Evolutionary conservation across 1,284 basidiomycete genomes (phyloP), one percentile per base, ranked within the genome.

Genomic region (Tylopilus sp.): DNA sequence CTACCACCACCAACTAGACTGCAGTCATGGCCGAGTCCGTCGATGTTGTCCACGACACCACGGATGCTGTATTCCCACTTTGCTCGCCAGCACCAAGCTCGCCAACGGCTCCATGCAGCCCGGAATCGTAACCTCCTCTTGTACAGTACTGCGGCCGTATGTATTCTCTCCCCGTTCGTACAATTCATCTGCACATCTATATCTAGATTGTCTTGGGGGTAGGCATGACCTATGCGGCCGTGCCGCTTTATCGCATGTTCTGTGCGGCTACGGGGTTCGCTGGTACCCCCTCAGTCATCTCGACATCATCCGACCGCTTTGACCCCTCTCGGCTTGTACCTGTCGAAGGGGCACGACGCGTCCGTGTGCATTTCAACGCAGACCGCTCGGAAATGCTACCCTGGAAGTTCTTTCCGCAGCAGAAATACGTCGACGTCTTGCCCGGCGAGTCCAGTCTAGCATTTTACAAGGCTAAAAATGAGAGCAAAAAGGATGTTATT

Each of bases 201-300:
- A 93, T 3, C 10, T 52, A 94, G 86, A 84, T 98, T 49, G 72
- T 97, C 26, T 63, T 89, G 23, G 87, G 84, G 1, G 71, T 92
- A 1, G 96, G 96, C 7, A 77, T 89, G 33, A 91, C 92, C 8
- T 99, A 99, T 68, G 96, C 97, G 16, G 92, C 97, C 28, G 97
- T 99, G 1, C 97, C 97, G 0, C 77, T 97, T 5, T 99, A 99
- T 70, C 86, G 97, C 43, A 93, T 93, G 64, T 99, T 99, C 74
- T 99, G 97, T 68, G 89, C 93, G 2, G 92, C 94, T 2, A 99
- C 97, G 1, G 97, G 97, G 2, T 99, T 96, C 65, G 91, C 87
- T 10, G 97, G 97, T 2, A 96, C 93, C 19, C 97, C 97, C 2
- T 86, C 92, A 46, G 91, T 93, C 36, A 16, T 61, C 5, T 68